Conservation (phyloP, 2,329 filamentous ascomycete species). For the Phialemoniopsis sp. region DNA sequence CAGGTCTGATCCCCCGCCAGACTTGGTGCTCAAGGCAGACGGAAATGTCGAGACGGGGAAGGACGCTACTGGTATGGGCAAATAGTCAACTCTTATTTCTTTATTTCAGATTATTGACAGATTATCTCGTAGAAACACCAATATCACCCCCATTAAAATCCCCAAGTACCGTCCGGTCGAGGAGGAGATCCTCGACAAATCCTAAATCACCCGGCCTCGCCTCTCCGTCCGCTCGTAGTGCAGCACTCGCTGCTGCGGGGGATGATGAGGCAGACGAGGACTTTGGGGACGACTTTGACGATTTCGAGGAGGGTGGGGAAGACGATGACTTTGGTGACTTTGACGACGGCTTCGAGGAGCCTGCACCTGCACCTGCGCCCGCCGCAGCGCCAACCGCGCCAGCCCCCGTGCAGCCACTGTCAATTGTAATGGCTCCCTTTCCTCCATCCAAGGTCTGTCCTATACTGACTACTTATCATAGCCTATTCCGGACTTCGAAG, state of each 20-base stretch:
- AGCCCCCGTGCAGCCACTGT: slow-evolving; percentile 15
- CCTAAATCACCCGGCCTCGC: slow-evolving; percentile 2
- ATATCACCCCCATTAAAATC: slow-evolving; percentile 25
- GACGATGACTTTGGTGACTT: slow-evolving; percentile 64
- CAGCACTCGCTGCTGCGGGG: slow-evolving; percentile 8
- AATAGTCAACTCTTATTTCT: slow-evolving; percentile 18
- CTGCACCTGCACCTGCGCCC: slow-evolving; percentile 26
- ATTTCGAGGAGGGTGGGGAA: slow-evolving; percentile 55
- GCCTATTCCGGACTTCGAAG: slow-evolving; percentile 66
- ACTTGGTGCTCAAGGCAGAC: slow-evolving; percentile 43
- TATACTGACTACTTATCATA: slow-evolving; percentile 26
- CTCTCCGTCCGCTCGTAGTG: slow-evolving; percentile 14
- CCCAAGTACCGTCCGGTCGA: slow-evolving; percentile 20
- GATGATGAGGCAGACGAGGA: slow-evolving; percentile 37
- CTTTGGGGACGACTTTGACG: slow-evolving; percentile 58
- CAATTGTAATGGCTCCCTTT: slow-evolving; percentile 17
- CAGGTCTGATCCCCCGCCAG: slow-evolving; percentile 48
- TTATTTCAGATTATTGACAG: slow-evolving; percentile 22
- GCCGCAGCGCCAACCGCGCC: slow-evolving; percentile 30
- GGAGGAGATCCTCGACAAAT: slow-evolving; percentile 20
- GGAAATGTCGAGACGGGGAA: slow-evolving; percentile 28
- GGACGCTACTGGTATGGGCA: slow-evolving; percentile 27
- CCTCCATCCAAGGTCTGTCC: neutral
- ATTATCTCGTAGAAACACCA: slow-evolving; percentile 29
- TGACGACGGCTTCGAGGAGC: slow-evolving; percentile 65